Base-by-base conservation (phyloP, 345 rosid species). In the Geranium rotundifolium region DNA sequence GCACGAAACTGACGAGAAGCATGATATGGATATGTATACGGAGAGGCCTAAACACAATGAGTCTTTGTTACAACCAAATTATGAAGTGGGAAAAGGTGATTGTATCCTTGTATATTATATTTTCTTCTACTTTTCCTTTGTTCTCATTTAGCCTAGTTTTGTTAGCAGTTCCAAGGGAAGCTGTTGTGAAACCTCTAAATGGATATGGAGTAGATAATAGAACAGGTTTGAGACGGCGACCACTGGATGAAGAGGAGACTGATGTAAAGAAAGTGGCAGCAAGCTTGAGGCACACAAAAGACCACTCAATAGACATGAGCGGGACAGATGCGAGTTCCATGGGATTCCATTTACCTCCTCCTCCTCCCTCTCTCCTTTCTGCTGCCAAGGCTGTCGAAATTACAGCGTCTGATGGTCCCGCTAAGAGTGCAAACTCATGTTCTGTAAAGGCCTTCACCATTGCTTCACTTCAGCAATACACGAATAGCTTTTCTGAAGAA, bases 401-500 rank as follows among this genome's bases (percentile, higher is more conserved):
- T 75, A 67, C 69, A 69, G 65, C 70, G 60, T 69, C 71, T 67
- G 65, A 67, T 54, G 65, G 69, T 63, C 75, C 81, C 56, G 77
- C 81, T 50, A 77, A 68, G 23, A 70, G 79, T 10, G 54, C 60
- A 65, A 75, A 71, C 29, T 62, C 72, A 39, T 60, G 74, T 76
- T 78, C 86, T 18, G 64, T 74, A 39, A 81, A 64, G 5, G 75
- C 74, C 65, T 88, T 88, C 75, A 76, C 84, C 55, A 71, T 90
- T 64, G 92, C 95, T 17, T 78, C 88, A 7, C 96, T 93, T 73
- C 99, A 93, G 82, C 89, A 85, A 67, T 82, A 76, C 72, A 85
- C 99, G 49, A 71, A 82, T 50, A 81, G 89, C 68, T 93, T 90
- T 62, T 77, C 89, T 19, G 88, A 85, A 60, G 91, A 83, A 66